Conservation (phyloP, 345 rosid species). For the Aegle marmelos region DNA sequence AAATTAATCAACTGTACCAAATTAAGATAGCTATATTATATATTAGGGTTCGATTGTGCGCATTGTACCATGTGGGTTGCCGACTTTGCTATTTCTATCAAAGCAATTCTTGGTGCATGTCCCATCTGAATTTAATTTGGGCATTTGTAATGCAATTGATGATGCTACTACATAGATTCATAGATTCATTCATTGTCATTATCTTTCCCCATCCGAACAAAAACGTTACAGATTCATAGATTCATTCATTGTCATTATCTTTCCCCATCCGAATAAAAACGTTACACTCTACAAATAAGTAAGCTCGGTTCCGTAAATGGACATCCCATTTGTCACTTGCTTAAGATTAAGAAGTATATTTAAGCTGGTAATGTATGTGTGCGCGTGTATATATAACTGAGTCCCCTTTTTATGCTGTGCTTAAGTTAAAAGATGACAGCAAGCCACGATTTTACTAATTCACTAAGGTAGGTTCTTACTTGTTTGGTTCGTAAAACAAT, state of each 20-base stretch:
- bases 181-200: background rate
- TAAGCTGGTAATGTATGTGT: background rate
- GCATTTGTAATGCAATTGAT: background rate
- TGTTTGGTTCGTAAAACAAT: background rate
- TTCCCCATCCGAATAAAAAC: background rate
- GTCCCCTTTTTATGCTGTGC: background rate
- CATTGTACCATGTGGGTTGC: constrained; percentile 5
- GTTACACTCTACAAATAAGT: background rate
- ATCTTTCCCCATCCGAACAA: background rate
- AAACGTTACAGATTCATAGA: background rate
- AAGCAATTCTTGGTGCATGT: constrained; percentile 6
- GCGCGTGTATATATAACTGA: fast-evolving
- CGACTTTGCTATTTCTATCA: constrained; percentile 16
- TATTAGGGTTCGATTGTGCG: background rate
- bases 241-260: background rate
- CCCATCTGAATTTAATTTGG: constrained; percentile 9
- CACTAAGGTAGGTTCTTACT: background rate
- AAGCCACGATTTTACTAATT: background rate
- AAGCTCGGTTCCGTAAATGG: background rate
- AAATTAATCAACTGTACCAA: background rate
- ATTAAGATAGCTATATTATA: background rate
- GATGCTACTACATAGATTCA: background rate
- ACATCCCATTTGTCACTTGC: background rate
- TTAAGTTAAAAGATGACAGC: background rate
- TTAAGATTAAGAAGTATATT: background rate